A percentile compares a stretch with the other conserved stretches of the same genome.
phyloP scores from a whole-genome alignment of 2,329 filamentous ascomycete genomes.

The Arthrinium puccinioides region DNA sequence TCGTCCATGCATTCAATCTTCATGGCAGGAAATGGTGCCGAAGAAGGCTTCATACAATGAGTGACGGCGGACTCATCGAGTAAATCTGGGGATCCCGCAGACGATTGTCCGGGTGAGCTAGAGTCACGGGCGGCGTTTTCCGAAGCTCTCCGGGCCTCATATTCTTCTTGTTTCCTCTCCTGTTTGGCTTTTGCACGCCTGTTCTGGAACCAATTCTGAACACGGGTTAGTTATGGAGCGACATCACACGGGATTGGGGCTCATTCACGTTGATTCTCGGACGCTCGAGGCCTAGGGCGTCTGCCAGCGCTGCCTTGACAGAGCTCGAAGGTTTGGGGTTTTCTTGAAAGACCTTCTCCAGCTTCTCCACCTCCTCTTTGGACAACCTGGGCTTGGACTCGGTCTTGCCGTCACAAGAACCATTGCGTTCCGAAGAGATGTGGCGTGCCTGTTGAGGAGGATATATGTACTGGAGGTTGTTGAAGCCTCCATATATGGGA shows the following conservation, averaged over 20 bases:
- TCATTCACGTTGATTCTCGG: constrained; percentile 53
- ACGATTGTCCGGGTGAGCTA: background rate
- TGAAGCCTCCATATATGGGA: constrained; percentile 13
- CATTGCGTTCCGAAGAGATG: constrained; percentile 16
- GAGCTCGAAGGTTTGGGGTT: constrained; percentile 59
- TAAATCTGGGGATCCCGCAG: constrained; percentile 13
- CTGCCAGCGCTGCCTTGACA: constrained; percentile 53
- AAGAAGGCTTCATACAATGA: constrained; percentile 27
- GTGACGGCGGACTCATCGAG: constrained; percentile 21
- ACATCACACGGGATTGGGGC: background rate
- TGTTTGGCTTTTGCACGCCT: constrained; percentile 59
- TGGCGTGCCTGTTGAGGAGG: constrained; percentile 18
- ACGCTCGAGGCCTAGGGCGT: constrained; percentile 55
- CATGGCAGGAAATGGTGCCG: constrained; percentile 25
- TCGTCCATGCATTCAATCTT: too few species aligned
- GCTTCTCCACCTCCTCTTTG: constrained; percentile 66
- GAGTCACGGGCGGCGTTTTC: constrained; percentile 17
- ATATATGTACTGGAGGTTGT: constrained; percentile 21
- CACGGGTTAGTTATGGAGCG: constrained; percentile 9
- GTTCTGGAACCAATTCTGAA: constrained; percentile 64
- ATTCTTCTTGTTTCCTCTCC: constrained; percentile 47
- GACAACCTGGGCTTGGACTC: constrained; percentile 53
- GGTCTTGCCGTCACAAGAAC: constrained; percentile 20
- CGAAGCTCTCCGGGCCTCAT: constrained; percentile 35
- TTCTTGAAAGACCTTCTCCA: constrained; percentile 55